phyloP scores from a whole-genome alignment of 768 basidiomycete species.

The Tulasnella sp. region DNA sequence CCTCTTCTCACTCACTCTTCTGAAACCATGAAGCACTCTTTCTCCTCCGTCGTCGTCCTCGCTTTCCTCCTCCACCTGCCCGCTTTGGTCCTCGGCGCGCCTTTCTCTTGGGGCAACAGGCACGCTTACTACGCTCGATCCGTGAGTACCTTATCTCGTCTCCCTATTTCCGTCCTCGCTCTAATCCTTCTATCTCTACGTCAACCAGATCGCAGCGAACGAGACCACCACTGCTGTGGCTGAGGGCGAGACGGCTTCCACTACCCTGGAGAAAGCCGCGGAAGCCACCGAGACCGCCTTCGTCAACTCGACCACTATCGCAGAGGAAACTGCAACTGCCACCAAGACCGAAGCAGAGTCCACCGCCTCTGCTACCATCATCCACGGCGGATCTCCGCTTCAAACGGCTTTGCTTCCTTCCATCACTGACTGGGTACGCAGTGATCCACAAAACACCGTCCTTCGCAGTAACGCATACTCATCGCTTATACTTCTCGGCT shows the following conservation, averaged over 20 bases:
- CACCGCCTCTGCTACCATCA: not conserved
- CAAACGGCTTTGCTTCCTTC: not conserved
- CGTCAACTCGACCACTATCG: not conserved
- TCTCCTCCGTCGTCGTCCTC: not conserved
- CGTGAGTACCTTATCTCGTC: not conserved
- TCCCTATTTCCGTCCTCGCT: not conserved
- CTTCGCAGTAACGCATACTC: not conserved
- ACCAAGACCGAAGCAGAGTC: not conserved
- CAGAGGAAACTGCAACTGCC: not conserved
- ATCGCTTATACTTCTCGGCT: not conserved
- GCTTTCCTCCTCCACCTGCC: slow-evolving; percentile 1
- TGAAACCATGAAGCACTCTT: slow-evolving; percentile 2
- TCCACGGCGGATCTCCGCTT: not conserved
- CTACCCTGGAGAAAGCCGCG: not conserved
- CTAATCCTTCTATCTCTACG: not conserved
- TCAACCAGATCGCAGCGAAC: not conserved
- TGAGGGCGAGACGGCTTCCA: not conserved
- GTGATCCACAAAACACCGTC: not conserved
- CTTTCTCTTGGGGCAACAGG: not conserved
- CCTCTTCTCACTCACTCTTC: not conserved
- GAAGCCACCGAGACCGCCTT: not conserved
- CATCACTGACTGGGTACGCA: not conserved
- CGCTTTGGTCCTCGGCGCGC: not conserved
- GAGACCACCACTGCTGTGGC: not conserved
- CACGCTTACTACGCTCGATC: not conserved